Evolutionary conservation across 164 flowering plant genomes (phyloP).

Genomic region (Magnolia changhungtana): DNA sequence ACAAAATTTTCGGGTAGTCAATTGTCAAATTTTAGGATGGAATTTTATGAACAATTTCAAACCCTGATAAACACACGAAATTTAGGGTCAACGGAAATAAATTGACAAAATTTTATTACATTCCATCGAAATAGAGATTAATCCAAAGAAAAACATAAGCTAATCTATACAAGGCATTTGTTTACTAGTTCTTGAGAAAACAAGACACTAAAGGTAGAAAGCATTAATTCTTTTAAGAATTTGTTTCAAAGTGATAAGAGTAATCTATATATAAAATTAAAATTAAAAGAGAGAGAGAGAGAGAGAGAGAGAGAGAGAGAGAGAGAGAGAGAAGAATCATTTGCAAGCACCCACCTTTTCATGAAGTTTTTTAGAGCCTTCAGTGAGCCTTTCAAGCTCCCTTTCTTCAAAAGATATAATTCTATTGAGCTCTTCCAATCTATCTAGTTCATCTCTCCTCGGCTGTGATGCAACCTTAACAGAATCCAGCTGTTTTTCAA

Average conservation of each 20-base stretch:
- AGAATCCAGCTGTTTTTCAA: slow-evolving; percentile 77
- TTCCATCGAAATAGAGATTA: too few species aligned
- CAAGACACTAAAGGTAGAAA: not conserved
- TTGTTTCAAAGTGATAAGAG: not conserved
- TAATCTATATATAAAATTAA: too few species aligned
- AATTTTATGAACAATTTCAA: too few species aligned
- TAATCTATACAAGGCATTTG: too few species aligned
- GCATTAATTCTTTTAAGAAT: not conserved
- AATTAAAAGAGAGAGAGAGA: too few species aligned
- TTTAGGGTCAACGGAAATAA: too few species aligned
- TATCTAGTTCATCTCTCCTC: slow-evolving; percentile 60
- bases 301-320: too few species aligned
- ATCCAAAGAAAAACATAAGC: too few species aligned
- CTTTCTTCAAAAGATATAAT: slow-evolving; percentile 62
- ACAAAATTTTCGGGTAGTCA: too few species aligned
- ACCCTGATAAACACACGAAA: too few species aligned
- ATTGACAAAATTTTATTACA: too few species aligned
- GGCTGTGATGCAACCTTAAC: slow-evolving; percentile 74
- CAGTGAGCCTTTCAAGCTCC: slow-evolving; percentile 56
- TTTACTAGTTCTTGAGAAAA: not conserved
- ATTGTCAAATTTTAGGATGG: too few species aligned
- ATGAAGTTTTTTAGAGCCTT: slow-evolving; percentile 71
- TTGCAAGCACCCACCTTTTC: slow-evolving; percentile 58
- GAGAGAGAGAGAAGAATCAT: not conserved
- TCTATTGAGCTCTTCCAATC: slow-evolving; percentile 50